These are phyloP conservation scores for Candida neerlandica DNA, from an alignment of 1,139 yeast species.

Conservation along the genomic window DNA sequence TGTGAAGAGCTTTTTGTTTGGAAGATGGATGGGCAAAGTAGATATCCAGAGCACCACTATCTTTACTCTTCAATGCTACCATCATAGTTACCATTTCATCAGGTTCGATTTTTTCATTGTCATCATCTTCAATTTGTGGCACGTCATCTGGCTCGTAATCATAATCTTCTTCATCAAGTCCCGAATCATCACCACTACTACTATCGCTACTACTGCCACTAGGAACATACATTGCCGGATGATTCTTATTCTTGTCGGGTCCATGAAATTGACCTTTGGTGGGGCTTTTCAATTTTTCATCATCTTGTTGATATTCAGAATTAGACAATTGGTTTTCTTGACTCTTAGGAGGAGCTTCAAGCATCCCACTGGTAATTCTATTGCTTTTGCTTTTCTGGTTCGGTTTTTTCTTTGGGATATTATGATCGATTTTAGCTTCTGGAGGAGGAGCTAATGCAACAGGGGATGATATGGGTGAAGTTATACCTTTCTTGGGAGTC, in stretches of 20 bases:
- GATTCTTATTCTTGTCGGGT: not conserved
- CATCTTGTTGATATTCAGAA: not conserved
- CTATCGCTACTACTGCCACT: not conserved
- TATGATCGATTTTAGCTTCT: constrained; percentile 16
- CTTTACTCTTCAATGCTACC: not conserved
- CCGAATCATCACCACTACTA: not conserved
- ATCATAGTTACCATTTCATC: not conserved
- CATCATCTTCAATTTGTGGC: not conserved
- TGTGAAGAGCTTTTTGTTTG: not conserved
- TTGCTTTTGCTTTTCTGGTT: constrained; percentile 14
- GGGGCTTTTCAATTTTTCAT: not conserved
- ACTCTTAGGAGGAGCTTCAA: constrained; percentile 36
- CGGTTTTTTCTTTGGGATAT: constrained; percentile 31
- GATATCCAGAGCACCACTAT: not conserved
- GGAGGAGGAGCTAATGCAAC: constrained; percentile 36
- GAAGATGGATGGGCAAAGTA: not conserved
- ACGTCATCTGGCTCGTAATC: constrained; percentile 1
- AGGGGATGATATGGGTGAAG: constrained; percentile 14
- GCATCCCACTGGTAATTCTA: constrained; percentile 72
- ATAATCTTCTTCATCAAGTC: not conserved
- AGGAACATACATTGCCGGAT: not conserved
- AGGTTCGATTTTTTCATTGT: constrained; percentile 1
- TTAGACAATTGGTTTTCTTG: not conserved
- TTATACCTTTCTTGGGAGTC: constrained; percentile 7
- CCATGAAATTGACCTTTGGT: not conserved